A percentile compares a stretch with the other conserved stretches of the same genome.
These are phyloP conservation scores for Stephanocyclus meneghinianus DNA, from an alignment of 352 stramenopile genomes.

Conservation along the genomic window DNA sequence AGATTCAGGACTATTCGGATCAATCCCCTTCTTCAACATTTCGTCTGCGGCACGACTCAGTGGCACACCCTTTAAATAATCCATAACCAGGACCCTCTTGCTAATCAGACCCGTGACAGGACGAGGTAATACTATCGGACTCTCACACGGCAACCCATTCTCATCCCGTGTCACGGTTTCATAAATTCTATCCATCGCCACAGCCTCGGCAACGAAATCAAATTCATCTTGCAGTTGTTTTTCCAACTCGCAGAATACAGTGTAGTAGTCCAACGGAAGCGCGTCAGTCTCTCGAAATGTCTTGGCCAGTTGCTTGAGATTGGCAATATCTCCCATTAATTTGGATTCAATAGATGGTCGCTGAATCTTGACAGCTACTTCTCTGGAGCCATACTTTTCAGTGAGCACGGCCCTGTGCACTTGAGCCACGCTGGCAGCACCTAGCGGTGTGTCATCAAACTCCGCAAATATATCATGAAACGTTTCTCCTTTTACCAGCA, in stretches of 20 bases:
- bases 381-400: constrained; percentile 61
- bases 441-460: constrained; percentile 78
- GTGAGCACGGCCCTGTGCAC: constrained; percentile 83
- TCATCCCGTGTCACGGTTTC: constrained; percentile 45
- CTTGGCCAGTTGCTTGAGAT: constrained; percentile 83
- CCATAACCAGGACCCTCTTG: constrained; percentile 85
- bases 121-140: constrained; percentile 81
- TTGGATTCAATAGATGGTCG: constrained; percentile 83
- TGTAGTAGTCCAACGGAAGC: constrained; percentile 86
- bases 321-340: constrained; percentile 84
- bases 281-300: constrained; percentile 64
- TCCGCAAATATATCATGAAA: constrained; percentile 84
- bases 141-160: constrained; percentile 53
- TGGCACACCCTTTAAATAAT: constrained; percentile 84
- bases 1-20: constrained; percentile 80
- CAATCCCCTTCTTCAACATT: constrained; percentile 80
- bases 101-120: constrained; percentile 79
- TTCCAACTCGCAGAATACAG: constrained; percentile 85
- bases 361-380: constrained; percentile 87
- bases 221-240: constrained; percentile 84
- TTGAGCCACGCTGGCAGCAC: constrained; percentile 75
- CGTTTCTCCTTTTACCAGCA: constrained; percentile 70
- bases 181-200: constrained; percentile 72
- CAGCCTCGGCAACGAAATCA: constrained; percentile 86
- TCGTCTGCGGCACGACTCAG: constrained; percentile 67